These are phyloP conservation scores for Alternaria arborescens DNA, from an alignment of 2,329 filamentous ascomycete species.

Conservation along the genomic window DNA sequence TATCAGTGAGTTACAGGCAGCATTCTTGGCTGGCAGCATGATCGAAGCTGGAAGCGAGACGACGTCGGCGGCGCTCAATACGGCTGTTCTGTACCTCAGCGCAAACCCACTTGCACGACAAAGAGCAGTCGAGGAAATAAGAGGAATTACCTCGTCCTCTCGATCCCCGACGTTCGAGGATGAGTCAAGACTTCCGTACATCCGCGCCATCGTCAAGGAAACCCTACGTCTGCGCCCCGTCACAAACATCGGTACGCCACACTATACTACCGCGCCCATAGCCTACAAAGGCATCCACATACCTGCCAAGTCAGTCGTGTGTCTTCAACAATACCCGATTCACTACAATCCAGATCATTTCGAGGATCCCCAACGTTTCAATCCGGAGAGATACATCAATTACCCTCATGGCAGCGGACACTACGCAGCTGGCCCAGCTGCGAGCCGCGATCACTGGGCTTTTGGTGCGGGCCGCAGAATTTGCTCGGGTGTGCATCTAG, in stretches of 20 bases:
- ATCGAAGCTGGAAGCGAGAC: constrained; percentile 55
- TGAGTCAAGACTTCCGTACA: constrained; percentile 52
- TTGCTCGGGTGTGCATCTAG: constrained; percentile 55
- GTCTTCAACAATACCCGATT: constrained; percentile 40
- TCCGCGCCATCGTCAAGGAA: constrained; percentile 51
- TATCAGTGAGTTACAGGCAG: constrained; percentile 47
- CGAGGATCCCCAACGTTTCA: constrained; percentile 50
- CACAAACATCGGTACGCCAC: constrained; percentile 47
- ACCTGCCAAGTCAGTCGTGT: constrained; percentile 52
- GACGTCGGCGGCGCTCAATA: constrained; percentile 50
- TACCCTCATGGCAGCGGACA: constrained; percentile 39
- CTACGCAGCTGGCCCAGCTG: constrained; percentile 47
- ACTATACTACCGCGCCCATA: constrained; percentile 49
- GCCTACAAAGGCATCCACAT: constrained; percentile 55
- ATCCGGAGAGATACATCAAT: constrained; percentile 56
- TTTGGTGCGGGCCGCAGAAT: constrained; percentile 57
- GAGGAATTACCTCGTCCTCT: constrained; percentile 20
- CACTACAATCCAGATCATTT: constrained; percentile 51
- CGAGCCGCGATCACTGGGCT: constrained; percentile 45
- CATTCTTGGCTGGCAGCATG: constrained; percentile 47
- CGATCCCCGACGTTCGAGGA: constrained; percentile 54
- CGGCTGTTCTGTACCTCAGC: constrained; percentile 40
- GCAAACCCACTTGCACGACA: constrained; percentile 30
- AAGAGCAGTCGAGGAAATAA: constrained; percentile 38
- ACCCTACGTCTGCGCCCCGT: constrained; percentile 55